Base-by-base conservation (phyloP, 1,284 basidiomycete genomes). In the Apiotrichum domesticum region DNA sequence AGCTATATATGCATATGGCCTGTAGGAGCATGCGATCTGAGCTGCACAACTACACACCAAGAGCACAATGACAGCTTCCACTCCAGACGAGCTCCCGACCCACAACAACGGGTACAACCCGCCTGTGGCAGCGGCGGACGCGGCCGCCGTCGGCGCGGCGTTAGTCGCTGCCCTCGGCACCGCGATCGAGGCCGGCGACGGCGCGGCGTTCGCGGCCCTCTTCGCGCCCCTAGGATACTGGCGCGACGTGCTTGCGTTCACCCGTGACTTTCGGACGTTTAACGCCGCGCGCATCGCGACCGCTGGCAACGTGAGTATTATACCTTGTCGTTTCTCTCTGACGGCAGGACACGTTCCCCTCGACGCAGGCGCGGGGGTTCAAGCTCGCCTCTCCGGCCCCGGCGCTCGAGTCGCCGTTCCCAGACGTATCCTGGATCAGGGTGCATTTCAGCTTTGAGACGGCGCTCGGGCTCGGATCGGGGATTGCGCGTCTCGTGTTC, bases 381-480 rank as follows among this genome's bases (percentile, higher is more conserved):
- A 66, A 85, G 34, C 63, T 70, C n/a, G 67, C 74, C n/a, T 73
- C 64, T 32, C 66, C 71, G 9, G 68, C 68, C 45, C 70, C 78
- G 1, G 62, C 57, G 0, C 57, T 84, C 5, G 72, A 80, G 58
- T 70, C 71, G 41, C 81, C 81, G 0, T 83, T 79, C 64, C 76
- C 80, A 3, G 84, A 86, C 63, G 63, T 87, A 35, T 80, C 77
- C 1, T 87, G 83, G 82, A 77, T 87, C 55, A 77, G 79, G 46
- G 75, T 78, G 21, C 77, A 82, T 59, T 87, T 86, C 71, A 76
- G 71, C n/a, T 87, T 87, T 63, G 78, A 80, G 56, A 85, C 83
- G 0, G 73, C 73, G 7, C 69, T 78, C 0, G 84, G 84, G 0
- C 67, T 75, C 33, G 80, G 73, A 0, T 81, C 78, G 8, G 84